Conservation (phyloP, 1,284 basidiomycete species). For the Phlebopus sp. region DNA sequence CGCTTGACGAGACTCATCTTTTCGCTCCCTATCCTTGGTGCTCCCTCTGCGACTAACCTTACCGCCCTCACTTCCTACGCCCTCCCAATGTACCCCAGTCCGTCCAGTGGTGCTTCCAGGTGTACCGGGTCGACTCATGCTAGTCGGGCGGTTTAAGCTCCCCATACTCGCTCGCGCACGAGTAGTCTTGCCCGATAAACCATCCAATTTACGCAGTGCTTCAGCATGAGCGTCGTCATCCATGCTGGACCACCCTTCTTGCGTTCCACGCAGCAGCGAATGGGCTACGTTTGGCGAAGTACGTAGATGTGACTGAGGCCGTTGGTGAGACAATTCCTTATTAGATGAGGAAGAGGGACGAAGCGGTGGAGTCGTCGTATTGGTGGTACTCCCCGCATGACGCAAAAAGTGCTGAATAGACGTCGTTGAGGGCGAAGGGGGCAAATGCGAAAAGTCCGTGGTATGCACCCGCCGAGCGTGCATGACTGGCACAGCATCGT, state of each 20-base stretch:
- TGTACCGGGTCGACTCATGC: constrained; percentile 72
- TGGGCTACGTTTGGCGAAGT: constrained; percentile 70
- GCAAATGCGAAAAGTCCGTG: constrained; percentile 85
- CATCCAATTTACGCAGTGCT: constrained; percentile 91
- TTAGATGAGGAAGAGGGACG: constrained; percentile 41
- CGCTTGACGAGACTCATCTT: constrained; percentile 36
- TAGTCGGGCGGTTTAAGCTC: constrained; percentile 57
- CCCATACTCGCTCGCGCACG: constrained; percentile 64
- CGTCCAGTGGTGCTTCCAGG: constrained; percentile 53
- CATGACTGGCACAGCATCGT: constrained; percentile 41
- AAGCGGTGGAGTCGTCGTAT: constrained; percentile 45
- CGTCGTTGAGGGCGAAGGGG: constrained; percentile 82
- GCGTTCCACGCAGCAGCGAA: constrained; percentile 73
- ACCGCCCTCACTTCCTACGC: constrained; percentile 46
- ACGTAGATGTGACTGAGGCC: constrained; percentile 30
- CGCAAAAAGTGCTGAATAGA: constrained; percentile 82
- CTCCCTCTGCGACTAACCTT: constrained; percentile 53
- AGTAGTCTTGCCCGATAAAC: constrained; percentile 74
- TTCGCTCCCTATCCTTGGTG: constrained; percentile 45
- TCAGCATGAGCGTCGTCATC: constrained; percentile 89
- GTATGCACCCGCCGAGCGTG: constrained; percentile 55
- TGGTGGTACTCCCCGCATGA: constrained; percentile 47
- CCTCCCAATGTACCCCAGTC: constrained; percentile 63
- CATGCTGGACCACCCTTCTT: constrained; percentile 82
- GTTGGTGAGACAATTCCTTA: constrained; percentile 36